Conservation (phyloP, 805 yeast genomes). For the Ogataea degrootiae region DNA sequence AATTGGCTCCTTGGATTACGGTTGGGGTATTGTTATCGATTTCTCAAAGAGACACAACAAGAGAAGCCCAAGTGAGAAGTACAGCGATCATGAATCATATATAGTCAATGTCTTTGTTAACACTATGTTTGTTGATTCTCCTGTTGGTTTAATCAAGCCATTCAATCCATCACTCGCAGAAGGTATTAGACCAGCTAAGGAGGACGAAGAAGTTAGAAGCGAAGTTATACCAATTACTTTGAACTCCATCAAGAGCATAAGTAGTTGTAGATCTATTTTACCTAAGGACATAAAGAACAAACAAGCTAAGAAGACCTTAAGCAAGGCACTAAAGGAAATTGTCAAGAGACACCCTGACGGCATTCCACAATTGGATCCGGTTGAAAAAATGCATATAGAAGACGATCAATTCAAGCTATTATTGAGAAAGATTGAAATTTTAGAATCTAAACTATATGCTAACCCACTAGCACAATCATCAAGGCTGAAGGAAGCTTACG, state of each 20-base stretch:
- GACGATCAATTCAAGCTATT: slow-evolving; percentile 67
- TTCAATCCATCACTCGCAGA: slow-evolving; percentile 76
- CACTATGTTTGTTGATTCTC: slow-evolving; percentile 76
- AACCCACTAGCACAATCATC: slow-evolving; percentile 66
- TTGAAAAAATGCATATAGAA: slow-evolving; percentile 82
- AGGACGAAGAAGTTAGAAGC: slow-evolving; percentile 65
- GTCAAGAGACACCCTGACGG: slow-evolving; percentile 84
- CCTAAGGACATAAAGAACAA: slow-evolving; percentile 68
- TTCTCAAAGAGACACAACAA: slow-evolving; percentile 62
- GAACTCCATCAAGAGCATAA: slow-evolving; percentile 66
- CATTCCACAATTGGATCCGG: slow-evolving; percentile 85
- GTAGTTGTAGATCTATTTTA: slow-evolving; percentile 74
- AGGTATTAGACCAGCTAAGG: slow-evolving; percentile 80
- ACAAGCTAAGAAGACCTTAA: slow-evolving; percentile 55
- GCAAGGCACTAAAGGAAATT: slow-evolving; percentile 74
- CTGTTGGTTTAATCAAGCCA: slow-evolving; percentile 73
- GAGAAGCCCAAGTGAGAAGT: slow-evolving; percentile 52
- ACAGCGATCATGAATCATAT: slow-evolving; percentile 84
- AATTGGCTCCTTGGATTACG: slow-evolving; percentile 65
- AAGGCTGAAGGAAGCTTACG: slow-evolving; percentile 57
- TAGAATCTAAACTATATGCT: slow-evolving; percentile 66
- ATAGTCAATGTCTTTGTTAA: slow-evolving; percentile 79
- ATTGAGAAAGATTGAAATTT: slow-evolving; percentile 72
- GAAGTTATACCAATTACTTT: slow-evolving; percentile 84
- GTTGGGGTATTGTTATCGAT: slow-evolving; percentile 92